Evolutionary conservation across 2,329 filamentous ascomycete species (phyloP).

Genomic region (Xylaria sp.): DNA sequence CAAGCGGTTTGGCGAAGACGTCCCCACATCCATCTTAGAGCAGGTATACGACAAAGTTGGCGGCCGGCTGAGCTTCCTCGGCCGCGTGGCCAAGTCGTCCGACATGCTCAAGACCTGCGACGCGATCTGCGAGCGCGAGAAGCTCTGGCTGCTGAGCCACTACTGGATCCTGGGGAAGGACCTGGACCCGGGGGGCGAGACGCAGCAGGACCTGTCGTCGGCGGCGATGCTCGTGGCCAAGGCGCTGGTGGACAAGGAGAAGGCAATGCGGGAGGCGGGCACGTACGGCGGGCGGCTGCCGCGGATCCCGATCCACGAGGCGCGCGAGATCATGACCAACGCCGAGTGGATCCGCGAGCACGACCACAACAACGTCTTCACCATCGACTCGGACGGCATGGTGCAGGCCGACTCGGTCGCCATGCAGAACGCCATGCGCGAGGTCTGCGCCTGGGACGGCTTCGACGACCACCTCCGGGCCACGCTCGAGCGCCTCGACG

Average conservation of each 20-base stretch:
- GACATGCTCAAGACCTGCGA: conserved; percentile 83
- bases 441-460: conserved; percentile 51
- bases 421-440: conserved; percentile 61
- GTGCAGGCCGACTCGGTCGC: conserved; percentile 60
- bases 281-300: conserved; percentile 49
- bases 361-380: conserved; percentile 61
- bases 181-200: conserved; percentile 76
- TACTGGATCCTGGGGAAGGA: conserved; percentile 75
- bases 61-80: conserved; percentile 84
- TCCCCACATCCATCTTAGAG: conserved; percentile 61
- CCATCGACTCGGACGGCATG: conserved; percentile 57
- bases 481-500: conserved; percentile 55
- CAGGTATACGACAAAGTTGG: conserved; percentile 86
- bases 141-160: conserved; percentile 78
- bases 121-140: conserved; percentile 69
- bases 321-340: conserved; percentile 57
- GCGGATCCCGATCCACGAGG: conserved; percentile 52
- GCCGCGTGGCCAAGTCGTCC: conserved; percentile 79
- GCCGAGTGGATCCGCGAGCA: conserved; percentile 60
- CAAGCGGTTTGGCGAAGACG: conserved; percentile 71
- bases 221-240: conserved; percentile 63
- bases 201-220: conserved; percentile 60
- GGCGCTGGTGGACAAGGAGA: conserved; percentile 54
- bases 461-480: conserved; percentile 57
- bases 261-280: conserved; percentile 32